These are phyloP conservation scores for Aspergillus leporis DNA, from an alignment of 495 filamentous ascomycete species.

Conservation along the genomic window DNA sequence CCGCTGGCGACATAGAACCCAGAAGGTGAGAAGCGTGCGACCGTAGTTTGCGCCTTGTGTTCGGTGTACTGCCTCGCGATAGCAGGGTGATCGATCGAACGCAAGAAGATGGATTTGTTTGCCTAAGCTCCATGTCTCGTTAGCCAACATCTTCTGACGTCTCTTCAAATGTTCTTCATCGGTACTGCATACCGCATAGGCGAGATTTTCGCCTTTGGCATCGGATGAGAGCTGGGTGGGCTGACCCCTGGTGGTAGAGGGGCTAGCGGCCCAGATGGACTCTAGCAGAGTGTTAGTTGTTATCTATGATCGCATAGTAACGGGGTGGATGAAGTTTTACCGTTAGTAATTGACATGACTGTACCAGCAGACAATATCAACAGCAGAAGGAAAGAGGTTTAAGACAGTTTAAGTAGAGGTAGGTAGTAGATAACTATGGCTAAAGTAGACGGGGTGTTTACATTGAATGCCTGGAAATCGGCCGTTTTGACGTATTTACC, in stretches of 20 bases:
- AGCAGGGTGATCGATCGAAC: slow-evolving; percentile 86
- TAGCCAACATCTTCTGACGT: slow-evolving; percentile 3
- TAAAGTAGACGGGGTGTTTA: slow-evolving; percentile 25
- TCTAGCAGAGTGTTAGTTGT: slow-evolving; percentile 44
- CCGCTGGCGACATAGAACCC: slow-evolving; percentile 96
- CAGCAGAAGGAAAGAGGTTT: slow-evolving; percentile 11
- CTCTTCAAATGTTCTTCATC: neutral
- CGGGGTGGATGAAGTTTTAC: slow-evolving; percentile 21
- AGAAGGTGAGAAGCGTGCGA: slow-evolving; percentile 91
- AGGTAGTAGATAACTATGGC: no score
- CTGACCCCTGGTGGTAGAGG: slow-evolving; percentile 80
- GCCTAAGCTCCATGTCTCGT: slow-evolving; percentile 56
- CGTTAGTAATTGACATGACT: slow-evolving; percentile 49
- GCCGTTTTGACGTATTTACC: slow-evolving; percentile 30
- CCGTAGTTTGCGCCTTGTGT: slow-evolving; percentile 84
- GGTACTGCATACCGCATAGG: slow-evolving; percentile 74
- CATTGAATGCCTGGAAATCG: neutral
- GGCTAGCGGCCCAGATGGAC: slow-evolving; percentile 72
- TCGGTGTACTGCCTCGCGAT: slow-evolving; percentile 82
- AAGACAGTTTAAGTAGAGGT: no score
- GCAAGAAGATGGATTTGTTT: slow-evolving; percentile 93
- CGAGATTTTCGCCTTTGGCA: slow-evolving; percentile 86
- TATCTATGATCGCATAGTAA: neutral
- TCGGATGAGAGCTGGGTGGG: slow-evolving; percentile 90
- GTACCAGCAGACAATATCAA: slow-evolving; percentile 12